These are phyloP conservation scores for Aspergillus fijiensis DNA, from an alignment of 2,329 filamentous ascomycete genomes.

Conservation along the genomic window DNA sequence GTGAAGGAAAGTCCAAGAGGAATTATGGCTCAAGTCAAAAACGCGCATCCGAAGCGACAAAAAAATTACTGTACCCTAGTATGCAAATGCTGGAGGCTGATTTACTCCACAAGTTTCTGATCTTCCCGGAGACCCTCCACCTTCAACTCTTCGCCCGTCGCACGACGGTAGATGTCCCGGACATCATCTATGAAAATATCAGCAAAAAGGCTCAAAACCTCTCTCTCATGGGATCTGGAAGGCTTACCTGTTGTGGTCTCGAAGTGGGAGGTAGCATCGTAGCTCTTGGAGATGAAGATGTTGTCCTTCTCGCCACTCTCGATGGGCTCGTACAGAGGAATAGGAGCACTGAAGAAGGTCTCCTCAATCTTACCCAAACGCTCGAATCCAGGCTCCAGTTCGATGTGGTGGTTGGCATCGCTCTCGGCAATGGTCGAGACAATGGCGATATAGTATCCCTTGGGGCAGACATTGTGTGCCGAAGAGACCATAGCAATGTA, in stretches of 20 bases:
- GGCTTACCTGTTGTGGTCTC: constrained; percentile 72
- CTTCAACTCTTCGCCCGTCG: constrained; percentile 78
- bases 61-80: constrained; percentile 27
- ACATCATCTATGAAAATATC: constrained; percentile 71
- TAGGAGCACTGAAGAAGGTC: constrained; percentile 91
- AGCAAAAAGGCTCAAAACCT: constrained; percentile 6
- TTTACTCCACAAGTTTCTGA: constrained; percentile 40
- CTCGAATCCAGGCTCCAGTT: constrained; percentile 88
- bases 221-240: background rate
- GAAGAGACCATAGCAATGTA: constrained; percentile 96
- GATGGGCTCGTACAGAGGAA: constrained; percentile 89
- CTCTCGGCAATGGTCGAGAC: constrained; percentile 96
- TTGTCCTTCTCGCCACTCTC: constrained; percentile 81
- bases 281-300: constrained; percentile 97
- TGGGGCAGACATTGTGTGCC: constrained; percentile 96
- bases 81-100: constrained; percentile 8
- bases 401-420: constrained; percentile 88
- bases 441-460: constrained; percentile 98
- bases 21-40: constrained; percentile 30
- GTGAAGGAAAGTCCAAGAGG: constrained; percentile 23
- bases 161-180: constrained; percentile 84
- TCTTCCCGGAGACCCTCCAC: constrained; percentile 85
- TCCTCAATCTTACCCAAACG: constrained; percentile 92
- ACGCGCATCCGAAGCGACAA: constrained; percentile 25
- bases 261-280: constrained; percentile 96